These are phyloP conservation scores for Rhododendron vialii DNA, from an alignment of 148 eudicot species.

Conservation along the genomic window DNA sequence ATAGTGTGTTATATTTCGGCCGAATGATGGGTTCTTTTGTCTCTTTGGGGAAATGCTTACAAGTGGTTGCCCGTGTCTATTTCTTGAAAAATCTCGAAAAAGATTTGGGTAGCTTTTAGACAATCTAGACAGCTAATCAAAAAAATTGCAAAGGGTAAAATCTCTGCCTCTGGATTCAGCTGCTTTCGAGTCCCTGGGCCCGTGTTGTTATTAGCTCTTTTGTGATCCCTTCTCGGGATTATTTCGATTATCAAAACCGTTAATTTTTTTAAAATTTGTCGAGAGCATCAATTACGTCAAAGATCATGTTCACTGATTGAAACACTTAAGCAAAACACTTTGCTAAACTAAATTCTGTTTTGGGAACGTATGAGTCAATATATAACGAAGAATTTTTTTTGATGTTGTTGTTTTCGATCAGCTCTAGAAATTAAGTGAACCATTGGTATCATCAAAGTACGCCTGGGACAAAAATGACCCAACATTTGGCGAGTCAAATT, in stretches of 20 bases:
- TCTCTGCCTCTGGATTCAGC: not conserved
- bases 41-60: slow-evolving; percentile 10
- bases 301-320: no score
- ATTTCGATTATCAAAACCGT: not conserved
- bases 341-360: no score
- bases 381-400: no score
- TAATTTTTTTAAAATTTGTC: not conserved
- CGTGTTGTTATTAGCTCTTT: not conserved
- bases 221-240: not conserved
- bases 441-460: not conserved
- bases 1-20: slow-evolving; percentile 4
- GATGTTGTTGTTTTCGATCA: no score
- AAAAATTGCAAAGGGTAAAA: not conserved
- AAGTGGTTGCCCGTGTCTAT: slow-evolving; percentile 3
- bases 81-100: slow-evolving; percentile 20
- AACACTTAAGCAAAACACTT: no score
- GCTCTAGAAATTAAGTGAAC: not conserved
- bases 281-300: not conserved
- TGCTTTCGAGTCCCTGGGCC: not conserved
- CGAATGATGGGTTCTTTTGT: slow-evolving; percentile 22
- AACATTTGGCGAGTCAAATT: not conserved
- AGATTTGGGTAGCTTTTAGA: slow-evolving; percentile 31
- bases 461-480: not conserved
- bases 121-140: slow-evolving; percentile 30
- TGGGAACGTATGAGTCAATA: no score